Evolutionary conservation across 2,329 filamentous ascomycete genomes (phyloP).

Genomic region (Aureobasidium sp.): DNA sequence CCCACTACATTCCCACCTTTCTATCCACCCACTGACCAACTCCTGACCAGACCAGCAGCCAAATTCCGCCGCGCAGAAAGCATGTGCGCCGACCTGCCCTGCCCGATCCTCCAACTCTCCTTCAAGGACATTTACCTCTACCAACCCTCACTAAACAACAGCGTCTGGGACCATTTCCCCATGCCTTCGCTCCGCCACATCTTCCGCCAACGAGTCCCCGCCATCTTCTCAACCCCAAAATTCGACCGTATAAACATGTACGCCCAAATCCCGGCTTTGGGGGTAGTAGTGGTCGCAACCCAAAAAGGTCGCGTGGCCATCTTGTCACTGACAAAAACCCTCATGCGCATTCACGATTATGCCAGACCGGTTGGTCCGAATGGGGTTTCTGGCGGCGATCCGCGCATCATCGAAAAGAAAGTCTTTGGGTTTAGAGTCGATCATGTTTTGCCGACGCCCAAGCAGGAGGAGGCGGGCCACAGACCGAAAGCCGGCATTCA

Average conservation of each 20-base stretch:
- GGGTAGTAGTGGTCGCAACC: constrained; percentile 60
- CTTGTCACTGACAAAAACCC: constrained; percentile 48
- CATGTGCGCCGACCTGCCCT: constrained; percentile 29
- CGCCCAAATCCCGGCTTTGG: constrained; percentile 60
- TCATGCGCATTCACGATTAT: not conserved
- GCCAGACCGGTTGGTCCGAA: too few species aligned
- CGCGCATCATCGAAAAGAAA: constrained; percentile 20
- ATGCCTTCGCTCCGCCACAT: constrained; percentile 24
- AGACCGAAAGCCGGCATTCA: constrained; percentile 50
- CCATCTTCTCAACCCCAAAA: constrained; percentile 22
- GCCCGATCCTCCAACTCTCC: constrained; percentile 36
- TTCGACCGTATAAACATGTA: constrained; percentile 56
- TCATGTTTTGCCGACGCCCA: constrained; percentile 48
- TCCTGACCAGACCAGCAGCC: constrained; percentile 2
- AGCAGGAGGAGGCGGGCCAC: constrained; percentile 44
- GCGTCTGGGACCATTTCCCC: constrained; percentile 13
- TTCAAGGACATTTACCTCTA: constrained; percentile 39
- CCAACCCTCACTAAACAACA: constrained; percentile 27
- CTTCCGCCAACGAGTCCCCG: constrained; percentile 32
- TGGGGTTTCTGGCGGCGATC: too few species aligned
- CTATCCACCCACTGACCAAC: not conserved
- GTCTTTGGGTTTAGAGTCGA: constrained; percentile 47
- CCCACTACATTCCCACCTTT: constrained; percentile 21
- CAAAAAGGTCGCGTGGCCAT: constrained; percentile 60
- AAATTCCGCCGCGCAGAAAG: constrained; percentile 22